Evolutionary conservation across 306 rosid species (phyloP).

Genomic region (Sicyos edulis): DNA sequence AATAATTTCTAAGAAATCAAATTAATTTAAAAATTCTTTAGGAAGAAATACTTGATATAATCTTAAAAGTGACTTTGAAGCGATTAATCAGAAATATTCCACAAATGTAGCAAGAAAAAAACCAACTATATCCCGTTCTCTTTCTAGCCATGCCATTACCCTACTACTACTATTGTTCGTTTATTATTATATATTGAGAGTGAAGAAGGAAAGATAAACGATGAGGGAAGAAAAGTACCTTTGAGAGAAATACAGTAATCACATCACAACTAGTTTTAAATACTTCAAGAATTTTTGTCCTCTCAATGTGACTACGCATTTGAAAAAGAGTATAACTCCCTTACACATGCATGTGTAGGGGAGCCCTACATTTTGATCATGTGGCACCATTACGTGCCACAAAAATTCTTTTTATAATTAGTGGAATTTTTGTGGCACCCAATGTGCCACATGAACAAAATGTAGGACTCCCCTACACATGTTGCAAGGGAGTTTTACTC

Average conservation of each 20-base stretch:
- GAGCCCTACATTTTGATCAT: no score
- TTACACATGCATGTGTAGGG: no score
- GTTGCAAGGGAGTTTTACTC: no score
- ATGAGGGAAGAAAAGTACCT: slow-evolving; percentile 44
- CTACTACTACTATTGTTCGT: neutral
- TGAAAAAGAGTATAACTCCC: no score
- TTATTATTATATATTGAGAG: neutral
- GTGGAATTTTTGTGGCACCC: no score
- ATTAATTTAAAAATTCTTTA: neutral
- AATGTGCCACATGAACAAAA: no score
- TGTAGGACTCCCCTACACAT: no score
- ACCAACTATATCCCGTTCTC: neutral
- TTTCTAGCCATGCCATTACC: neutral
- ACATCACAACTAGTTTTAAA: slow-evolving; percentile 39
- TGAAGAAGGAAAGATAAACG: neutral
- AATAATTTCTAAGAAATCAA: neutral
- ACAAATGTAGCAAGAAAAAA: no score
- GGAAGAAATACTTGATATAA: neutral
- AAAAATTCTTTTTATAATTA: no score
- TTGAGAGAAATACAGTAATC: slow-evolving; percentile 81
- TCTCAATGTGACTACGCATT: slow-evolving; percentile 70
- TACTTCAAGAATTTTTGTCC: slow-evolving; percentile 90
- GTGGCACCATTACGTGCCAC: no score
- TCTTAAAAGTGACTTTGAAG: neutral
- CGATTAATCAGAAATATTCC: neutral